A percentile compares a stretch with the other conserved stretches of the same genome.
These are phyloP conservation scores for Croton laevigatus DNA, from an alignment of 441 rosid species.

Conservation along the genomic window DNA sequence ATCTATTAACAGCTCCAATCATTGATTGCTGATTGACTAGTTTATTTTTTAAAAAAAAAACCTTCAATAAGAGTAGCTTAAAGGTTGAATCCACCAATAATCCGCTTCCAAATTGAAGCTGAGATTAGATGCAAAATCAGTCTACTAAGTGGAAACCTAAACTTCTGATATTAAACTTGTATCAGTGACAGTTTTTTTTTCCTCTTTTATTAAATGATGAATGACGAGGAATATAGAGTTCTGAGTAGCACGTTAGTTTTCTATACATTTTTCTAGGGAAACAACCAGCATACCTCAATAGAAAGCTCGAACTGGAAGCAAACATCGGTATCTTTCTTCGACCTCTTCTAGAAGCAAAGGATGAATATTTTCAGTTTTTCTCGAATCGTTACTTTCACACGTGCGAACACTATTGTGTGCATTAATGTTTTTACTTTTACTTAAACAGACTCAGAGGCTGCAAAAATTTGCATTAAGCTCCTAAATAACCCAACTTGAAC, in stretches of 20 bases:
- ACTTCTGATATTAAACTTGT: not conserved
- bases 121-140: not conserved
- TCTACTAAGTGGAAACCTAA: conserved; percentile 3
- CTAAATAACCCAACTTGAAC: no score
- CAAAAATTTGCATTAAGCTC: no score
- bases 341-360: not conserved
- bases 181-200: not conserved
- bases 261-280: conserved; percentile 6
- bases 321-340: conserved; percentile 28
- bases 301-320: conserved; percentile 28
- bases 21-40: not conserved
- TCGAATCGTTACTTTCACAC: not conserved
- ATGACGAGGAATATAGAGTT: not conserved
- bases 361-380: no score
- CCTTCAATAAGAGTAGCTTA: not conserved
- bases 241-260: not conserved
- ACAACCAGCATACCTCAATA: conserved; percentile 24
- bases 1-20: not conserved
- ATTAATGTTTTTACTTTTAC: no score
- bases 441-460: no score
- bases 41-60: not conserved
- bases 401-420: no score
- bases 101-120: not conserved
- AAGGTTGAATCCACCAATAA: not conserved
- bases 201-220: not conserved